Percentiles rank a stretch among this genome's conserved stretches.
These are phyloP conservation scores for Pseudoscleropodium purum DNA, from an alignment of 225 moss, liverwort and hornwort genomes.

Conservation along the genomic window DNA sequence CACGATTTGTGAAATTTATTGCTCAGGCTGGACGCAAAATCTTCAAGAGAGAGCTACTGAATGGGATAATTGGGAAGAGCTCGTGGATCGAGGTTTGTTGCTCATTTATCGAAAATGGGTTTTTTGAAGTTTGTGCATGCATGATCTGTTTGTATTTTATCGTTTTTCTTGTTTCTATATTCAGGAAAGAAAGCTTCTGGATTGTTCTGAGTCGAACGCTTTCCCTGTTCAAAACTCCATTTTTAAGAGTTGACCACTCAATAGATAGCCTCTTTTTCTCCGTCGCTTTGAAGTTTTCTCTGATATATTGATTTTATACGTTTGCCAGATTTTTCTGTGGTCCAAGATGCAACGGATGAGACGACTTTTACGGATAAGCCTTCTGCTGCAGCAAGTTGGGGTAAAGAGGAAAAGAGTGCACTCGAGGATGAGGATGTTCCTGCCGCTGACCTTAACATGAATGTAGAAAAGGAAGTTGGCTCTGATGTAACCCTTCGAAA, in stretches of 20 bases:
- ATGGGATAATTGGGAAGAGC: slow-evolving; percentile 94
- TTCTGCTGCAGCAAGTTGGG: slow-evolving; percentile 52
- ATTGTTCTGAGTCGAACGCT: background rate
- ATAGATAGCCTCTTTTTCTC: background rate
- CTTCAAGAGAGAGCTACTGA: slow-evolving; percentile 76
- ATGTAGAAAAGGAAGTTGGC: slow-evolving; percentile 21
- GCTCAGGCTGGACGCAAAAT: slow-evolving; percentile 76
- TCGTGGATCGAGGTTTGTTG: slow-evolving; percentile 76
- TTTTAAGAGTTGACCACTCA: background rate
- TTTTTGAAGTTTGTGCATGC: background rate
- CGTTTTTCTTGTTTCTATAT: background rate
- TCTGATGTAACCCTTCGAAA: slow-evolving; percentile 29
- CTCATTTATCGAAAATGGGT: background rate
- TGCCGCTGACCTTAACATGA: slow-evolving; percentile 12
- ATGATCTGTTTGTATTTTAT: background rate
- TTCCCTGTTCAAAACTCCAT: background rate
- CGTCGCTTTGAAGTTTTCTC: background rate
- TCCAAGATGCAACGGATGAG: slow-evolving; percentile 64
- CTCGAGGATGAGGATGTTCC: slow-evolving; percentile 27
- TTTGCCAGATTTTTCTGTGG: slow-evolving; percentile 58
- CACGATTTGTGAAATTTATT: slow-evolving; percentile 1
- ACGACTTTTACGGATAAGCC: slow-evolving; percentile 21
- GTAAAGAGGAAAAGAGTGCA: slow-evolving; percentile 25
- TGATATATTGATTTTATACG: background rate
- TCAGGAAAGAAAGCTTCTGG: background rate